These are phyloP conservation scores for Scutellaria barbata DNA, from an alignment of 257 asterid species.

Conservation along the genomic window DNA sequence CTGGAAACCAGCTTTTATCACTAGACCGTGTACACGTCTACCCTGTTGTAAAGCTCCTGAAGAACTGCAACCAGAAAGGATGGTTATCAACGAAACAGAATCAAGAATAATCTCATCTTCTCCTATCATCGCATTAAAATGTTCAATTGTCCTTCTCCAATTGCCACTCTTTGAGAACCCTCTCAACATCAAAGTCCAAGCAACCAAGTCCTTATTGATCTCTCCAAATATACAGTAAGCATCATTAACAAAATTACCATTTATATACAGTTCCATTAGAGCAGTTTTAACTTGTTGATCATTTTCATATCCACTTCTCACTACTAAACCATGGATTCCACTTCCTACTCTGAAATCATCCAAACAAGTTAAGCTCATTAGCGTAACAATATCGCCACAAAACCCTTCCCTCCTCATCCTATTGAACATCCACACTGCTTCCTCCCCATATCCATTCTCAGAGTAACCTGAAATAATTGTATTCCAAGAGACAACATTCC, in stretches of 20 bases:
- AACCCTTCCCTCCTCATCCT: constrained; percentile 51
- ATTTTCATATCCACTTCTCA: constrained; percentile 45
- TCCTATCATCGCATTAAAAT: constrained; percentile 53
- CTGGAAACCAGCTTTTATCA: constrained; percentile 51
- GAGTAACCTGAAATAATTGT: constrained; percentile 58
- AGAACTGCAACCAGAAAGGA: constrained; percentile 58
- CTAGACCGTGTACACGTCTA: constrained; percentile 50
- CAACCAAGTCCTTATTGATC: constrained; percentile 53
- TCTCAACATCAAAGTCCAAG: constrained; percentile 67
- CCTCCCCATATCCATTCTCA: constrained; percentile 51
- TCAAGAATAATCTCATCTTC: constrained; percentile 43
- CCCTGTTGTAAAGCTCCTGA: constrained; percentile 69
- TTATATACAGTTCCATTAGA: constrained; percentile 53
- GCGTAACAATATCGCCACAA: constrained; percentile 42
- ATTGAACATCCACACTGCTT: constrained; percentile 52
- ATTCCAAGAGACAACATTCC: constrained; percentile 65
- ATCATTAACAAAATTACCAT: constrained; percentile 36
- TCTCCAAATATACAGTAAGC: constrained; percentile 56
- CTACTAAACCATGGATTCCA: constrained; percentile 47
- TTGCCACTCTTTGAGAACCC: constrained; percentile 57
- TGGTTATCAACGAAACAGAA: constrained; percentile 50
- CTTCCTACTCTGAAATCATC: constrained; percentile 44
- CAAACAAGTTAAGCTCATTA: constrained; percentile 48
- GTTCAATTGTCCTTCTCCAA: constrained; percentile 47
- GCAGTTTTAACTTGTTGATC: constrained; percentile 49